Evolutionary conservation across 2,329 filamentous ascomycete genomes (phyloP).

Genomic region (Cercospora janseana): DNA sequence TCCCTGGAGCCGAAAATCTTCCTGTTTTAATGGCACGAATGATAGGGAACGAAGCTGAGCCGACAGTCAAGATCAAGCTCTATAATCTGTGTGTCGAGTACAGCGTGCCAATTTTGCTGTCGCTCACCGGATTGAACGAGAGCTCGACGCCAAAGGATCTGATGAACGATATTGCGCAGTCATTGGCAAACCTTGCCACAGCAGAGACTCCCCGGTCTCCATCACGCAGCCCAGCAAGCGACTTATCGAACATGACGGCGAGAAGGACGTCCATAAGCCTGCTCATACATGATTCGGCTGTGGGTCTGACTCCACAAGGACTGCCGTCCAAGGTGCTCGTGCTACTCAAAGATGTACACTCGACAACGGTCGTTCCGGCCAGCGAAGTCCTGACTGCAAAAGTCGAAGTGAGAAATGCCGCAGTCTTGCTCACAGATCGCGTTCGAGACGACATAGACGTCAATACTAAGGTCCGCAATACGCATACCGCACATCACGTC

Average conservation of each 20-base stretch:
- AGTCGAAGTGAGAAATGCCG: conserved; percentile 73
- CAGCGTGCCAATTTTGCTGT: conserved; percentile 77
- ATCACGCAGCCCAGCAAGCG: conserved; percentile 28
- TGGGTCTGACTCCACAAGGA: conserved; percentile 80
- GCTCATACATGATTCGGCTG: conserved; percentile 73
- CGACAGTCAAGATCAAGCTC: conserved; percentile 81
- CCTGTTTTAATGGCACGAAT: conserved; percentile 83
- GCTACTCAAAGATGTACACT: conserved; percentile 72
- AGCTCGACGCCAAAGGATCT: conserved; percentile 53
- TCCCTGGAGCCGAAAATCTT: conserved; percentile 43
- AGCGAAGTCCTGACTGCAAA: conserved; percentile 62
- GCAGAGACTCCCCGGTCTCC: conserved; percentile 56
- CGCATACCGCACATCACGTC: conserved; percentile 28
- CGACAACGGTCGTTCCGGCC: conserved; percentile 66
- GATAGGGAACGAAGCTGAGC: conserved; percentile 92
- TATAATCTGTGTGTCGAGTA: conserved; percentile 87
- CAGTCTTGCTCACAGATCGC: conserved; percentile 80
- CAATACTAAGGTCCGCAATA: conserved; percentile 6
- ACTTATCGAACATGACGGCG: conserved; percentile 30
- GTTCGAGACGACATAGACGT: conserved; percentile 47
- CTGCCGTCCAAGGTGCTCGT: conserved; percentile 73
- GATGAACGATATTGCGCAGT: conserved; percentile 71
- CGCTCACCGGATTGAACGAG: conserved; percentile 64
- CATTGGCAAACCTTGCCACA: conserved; percentile 58
- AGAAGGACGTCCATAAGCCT: conserved; percentile 64